Conservation (phyloP, 495 filamentous ascomycete species). For the Penicillium verhagenii region DNA sequence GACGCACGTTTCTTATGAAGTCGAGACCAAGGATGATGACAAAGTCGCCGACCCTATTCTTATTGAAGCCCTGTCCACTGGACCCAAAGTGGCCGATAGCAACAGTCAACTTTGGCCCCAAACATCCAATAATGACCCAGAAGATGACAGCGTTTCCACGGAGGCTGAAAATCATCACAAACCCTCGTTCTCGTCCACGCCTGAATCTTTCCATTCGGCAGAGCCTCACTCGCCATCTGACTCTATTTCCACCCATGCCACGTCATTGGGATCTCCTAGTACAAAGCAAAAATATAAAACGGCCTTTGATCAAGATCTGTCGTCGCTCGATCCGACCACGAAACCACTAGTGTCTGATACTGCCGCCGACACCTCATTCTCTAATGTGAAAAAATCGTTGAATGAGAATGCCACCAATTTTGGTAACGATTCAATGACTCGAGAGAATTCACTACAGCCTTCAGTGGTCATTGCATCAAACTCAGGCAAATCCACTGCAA, state of each 20-base stretch:
- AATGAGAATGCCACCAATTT: neutral
- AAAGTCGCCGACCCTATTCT: neutral
- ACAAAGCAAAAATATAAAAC: neutral
- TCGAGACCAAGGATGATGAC: neutral
- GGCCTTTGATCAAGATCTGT: neutral
- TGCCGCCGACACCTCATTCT: too few relatives aligned
- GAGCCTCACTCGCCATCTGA: constrained; percentile 23
- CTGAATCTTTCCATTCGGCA: constrained; percentile 62
- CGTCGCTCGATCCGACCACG: neutral
- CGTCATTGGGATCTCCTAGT: constrained; percentile 32
- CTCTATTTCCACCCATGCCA: constrained; percentile 23
- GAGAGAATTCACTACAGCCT: neutral
- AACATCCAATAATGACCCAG: neutral
- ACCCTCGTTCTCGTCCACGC: constrained; percentile 51
- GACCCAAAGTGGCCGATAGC: neutral
- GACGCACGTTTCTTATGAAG: neutral
- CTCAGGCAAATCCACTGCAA: neutral
- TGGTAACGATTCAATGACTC: neutral
- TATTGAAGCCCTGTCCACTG: neutral
- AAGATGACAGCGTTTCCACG: neutral
- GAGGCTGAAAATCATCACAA: neutral
- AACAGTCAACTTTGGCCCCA: neutral
- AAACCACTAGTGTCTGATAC: neutral
- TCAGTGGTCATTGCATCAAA: constrained; percentile 5
- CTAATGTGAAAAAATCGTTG: neutral